These are phyloP conservation scores for Suhomyces maxii DNA, from an alignment of 1,139 yeast genomes.

Conservation along the genomic window DNA sequence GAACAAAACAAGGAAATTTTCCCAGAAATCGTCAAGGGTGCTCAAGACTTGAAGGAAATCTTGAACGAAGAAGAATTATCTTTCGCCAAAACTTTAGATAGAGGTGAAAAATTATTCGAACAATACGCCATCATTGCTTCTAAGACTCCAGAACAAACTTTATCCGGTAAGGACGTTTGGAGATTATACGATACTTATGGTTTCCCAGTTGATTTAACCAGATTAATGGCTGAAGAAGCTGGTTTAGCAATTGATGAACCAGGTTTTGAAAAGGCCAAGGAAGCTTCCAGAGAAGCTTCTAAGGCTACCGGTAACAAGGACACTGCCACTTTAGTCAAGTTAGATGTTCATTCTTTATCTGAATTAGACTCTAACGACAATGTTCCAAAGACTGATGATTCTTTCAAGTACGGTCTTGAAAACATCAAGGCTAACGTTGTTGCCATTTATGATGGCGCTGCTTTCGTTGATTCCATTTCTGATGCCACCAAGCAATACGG, in stretches of 20 bases:
- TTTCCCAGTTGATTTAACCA: conserved; percentile 96
- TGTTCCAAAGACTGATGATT: conserved; percentile 84
- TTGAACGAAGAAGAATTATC: conserved; percentile 94
- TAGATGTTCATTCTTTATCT: conserved; percentile 88
- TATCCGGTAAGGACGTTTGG: conserved; percentile 96
- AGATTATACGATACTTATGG: conserved; percentile 98
- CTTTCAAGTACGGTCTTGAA: conserved; percentile 67
- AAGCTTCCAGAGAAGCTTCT: conserved; percentile 90
- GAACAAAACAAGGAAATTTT: conserved; percentile 84
- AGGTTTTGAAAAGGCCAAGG: conserved; percentile 87
- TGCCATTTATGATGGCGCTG: conserved; percentile 69
- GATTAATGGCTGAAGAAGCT: conserved; percentile 98
- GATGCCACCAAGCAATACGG: conserved; percentile 64
- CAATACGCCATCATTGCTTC: conserved; percentile 85
- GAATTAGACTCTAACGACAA: conserved; percentile 54
- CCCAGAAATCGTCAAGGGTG: conserved; percentile 82
- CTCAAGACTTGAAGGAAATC: conserved; percentile 80
- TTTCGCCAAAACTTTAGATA: conserved; percentile 90
- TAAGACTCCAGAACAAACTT: conserved; percentile 68
- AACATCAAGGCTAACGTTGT: conserved; percentile 63
- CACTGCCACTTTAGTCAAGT: conserved; percentile 63
- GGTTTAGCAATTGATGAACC: conserved; percentile 90
- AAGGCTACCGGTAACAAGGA: conserved; percentile 75
- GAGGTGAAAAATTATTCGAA: conserved; percentile 96
- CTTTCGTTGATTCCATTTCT: conserved; percentile 49